phyloP scores from a whole-genome alignment of 2,329 filamentous ascomycete species.

The Penicillium sp. region DNA sequence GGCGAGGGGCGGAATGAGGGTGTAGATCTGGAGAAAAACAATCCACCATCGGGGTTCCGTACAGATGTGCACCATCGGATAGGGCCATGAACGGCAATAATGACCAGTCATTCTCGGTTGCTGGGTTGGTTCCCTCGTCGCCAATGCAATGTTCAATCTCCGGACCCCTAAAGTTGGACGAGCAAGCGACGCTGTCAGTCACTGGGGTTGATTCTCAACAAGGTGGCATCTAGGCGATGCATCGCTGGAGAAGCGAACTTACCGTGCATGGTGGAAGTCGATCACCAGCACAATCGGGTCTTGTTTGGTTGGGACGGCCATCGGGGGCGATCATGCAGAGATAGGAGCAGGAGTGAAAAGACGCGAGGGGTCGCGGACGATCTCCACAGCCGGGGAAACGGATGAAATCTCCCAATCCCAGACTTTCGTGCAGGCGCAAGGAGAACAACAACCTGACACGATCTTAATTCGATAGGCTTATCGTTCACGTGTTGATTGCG shows the following conservation, averaged over 20 bases:
- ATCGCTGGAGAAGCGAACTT: conserved; percentile 15
- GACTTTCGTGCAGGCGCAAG: neutral
- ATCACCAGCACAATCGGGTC: conserved; percentile 69
- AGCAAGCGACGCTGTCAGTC: neutral
- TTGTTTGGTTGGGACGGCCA: conserved; percentile 45
- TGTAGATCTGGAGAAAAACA: neutral
- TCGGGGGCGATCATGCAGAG: conserved; percentile 17
- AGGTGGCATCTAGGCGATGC: neutral
- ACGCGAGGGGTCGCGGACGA: conserved; percentile 2
- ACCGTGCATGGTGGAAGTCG: conserved; percentile 72
- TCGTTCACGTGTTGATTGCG: conserved; percentile 22
- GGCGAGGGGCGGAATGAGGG: conserved; percentile 1
- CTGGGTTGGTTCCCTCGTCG: conserved; percentile 69
- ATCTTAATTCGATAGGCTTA: conserved; percentile 18
- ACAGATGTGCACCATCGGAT: conserved; percentile 92
- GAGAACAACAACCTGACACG: neutral
- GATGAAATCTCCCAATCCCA: conserved; percentile 4
- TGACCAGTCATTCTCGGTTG: conserved; percentile 79
- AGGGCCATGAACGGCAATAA: conserved; percentile 94
- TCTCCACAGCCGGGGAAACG: conserved; percentile 8
- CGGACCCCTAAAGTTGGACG: conserved; percentile 59
- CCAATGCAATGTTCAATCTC: conserved; percentile 94
- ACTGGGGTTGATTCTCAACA: neutral
- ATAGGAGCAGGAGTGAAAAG: conserved; percentile 1
- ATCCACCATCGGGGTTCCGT: conserved; percentile 33